Evolutionary conservation across 1,284 basidiomycete species (phyloP).

Genomic region (Ustilago vetiveriae): DNA sequence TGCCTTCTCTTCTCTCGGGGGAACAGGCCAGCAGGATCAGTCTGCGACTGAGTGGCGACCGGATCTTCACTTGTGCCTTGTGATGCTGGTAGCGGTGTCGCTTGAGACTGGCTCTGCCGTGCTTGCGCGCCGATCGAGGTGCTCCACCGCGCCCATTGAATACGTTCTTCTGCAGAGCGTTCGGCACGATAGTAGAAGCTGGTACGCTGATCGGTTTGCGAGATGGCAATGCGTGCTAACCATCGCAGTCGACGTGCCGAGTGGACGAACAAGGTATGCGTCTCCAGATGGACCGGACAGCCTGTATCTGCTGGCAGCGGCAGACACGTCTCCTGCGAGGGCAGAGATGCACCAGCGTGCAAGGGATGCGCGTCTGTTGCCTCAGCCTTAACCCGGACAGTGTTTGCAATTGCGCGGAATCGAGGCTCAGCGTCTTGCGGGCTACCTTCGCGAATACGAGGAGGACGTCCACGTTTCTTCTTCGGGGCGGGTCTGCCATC

Average conservation of each 20-base stretch:
- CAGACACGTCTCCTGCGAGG: slow-evolving; percentile 4
- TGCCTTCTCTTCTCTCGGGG: slow-evolving; percentile 14
- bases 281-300: slow-evolving; percentile 13
- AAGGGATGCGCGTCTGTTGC: neutral
- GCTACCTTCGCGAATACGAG: slow-evolving; percentile 1
- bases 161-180: neutral
- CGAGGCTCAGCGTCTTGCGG: neutral
- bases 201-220: neutral
- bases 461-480: slow-evolving; percentile 16
- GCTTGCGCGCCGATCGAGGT: slow-evolving; percentile 8
- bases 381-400: slow-evolving; percentile 11
- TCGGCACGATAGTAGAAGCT: neutral
- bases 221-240: slow-evolving; percentile 14
- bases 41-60: slow-evolving; percentile 1
- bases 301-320: slow-evolving; percentile 7
- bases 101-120: neutral
- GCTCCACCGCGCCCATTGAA: slow-evolving; percentile 23
- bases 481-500: slow-evolving; percentile 2
- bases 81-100: neutral
- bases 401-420: neutral
- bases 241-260: slow-evolving; percentile 16
- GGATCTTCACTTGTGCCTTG: neutral
- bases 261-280: slow-evolving; percentile 32
- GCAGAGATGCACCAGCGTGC: neutral
- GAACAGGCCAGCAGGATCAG: slow-evolving; percentile 20